These are phyloP conservation scores for Ophiostoma fasciatum DNA, from an alignment of 2,329 filamentous ascomycete genomes.

Conservation along the genomic window DNA sequence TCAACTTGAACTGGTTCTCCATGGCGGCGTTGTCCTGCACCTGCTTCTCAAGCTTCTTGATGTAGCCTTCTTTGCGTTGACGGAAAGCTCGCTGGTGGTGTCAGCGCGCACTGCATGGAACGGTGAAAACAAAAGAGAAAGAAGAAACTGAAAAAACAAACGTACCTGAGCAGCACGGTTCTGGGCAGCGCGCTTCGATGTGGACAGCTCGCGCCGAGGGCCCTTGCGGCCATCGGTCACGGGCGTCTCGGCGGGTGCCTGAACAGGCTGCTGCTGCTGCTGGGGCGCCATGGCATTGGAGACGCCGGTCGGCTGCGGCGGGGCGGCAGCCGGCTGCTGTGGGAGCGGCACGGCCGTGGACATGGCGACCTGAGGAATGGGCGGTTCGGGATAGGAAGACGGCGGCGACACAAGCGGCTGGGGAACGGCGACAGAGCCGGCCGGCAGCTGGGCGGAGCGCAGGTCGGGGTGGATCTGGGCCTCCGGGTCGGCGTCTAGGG, in stretches of 20 bases:
- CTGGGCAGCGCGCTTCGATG: conserved; percentile 90
- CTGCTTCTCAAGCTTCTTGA: conserved; percentile 92
- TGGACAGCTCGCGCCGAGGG: conserved; percentile 82
- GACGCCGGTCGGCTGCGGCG: no score
- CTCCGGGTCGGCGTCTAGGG: conserved; percentile 2
- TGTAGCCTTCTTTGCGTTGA: conserved; percentile 94
- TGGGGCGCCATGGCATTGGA: conserved; percentile 6
- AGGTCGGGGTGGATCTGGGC: conserved; percentile 10
- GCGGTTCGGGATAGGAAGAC: background rate
- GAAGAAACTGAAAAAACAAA: background rate
- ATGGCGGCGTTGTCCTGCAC: conserved; percentile 67
- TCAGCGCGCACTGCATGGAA: no score
- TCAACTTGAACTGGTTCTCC: conserved; percentile 61
- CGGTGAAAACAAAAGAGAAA: no score
- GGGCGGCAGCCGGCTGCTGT: no score
- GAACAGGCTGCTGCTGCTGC: conserved; percentile 12
- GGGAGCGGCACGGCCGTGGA: background rate
- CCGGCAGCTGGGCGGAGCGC: no score
- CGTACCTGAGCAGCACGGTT: conserved; percentile 92
- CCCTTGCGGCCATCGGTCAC: conserved; percentile 50
- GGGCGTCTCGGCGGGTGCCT: conserved; percentile 15
- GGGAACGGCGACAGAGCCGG: no score
- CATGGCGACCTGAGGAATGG: conserved; percentile 2
- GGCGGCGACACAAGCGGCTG: no score
- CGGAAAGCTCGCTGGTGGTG: conserved; percentile 91